Percentiles rank a stretch among this genome's conserved stretches.
Evolutionary conservation across 176 grass and related monocot genomes (phyloP).

Genomic region (Carex kokanica): DNA sequence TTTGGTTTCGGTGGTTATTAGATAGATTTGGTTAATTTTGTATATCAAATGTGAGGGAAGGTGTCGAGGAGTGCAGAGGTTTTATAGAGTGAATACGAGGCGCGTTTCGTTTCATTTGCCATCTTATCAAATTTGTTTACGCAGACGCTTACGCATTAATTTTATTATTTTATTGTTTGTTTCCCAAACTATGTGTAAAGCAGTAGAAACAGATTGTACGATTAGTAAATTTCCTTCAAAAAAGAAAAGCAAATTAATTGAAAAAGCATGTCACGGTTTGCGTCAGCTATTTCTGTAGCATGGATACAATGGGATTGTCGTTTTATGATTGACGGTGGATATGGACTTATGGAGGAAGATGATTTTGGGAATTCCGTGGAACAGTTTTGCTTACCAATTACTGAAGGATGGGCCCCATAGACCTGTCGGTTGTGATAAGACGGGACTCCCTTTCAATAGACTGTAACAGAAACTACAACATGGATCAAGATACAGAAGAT

Average conservation of each 20-base stretch:
- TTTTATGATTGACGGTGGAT: not conserved
- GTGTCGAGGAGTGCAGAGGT: too few relatives aligned
- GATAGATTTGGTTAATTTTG: too few relatives aligned
- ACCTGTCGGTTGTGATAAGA: too few relatives aligned
- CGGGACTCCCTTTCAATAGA: too few relatives aligned
- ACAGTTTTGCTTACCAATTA: not conserved
- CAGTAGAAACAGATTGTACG: not conserved
- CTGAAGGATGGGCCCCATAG: not conserved
- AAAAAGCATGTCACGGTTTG: conserved; percentile 1
- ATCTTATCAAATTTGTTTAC: too few relatives aligned
- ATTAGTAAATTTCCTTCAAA: not conserved
- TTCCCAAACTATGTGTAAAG: not conserved
- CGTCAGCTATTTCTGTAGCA: not conserved
- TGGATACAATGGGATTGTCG: not conserved
- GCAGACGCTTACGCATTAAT: not conserved
- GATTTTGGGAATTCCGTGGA: not conserved
- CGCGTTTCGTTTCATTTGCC: too few relatives aligned
- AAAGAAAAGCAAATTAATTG: not conserved
- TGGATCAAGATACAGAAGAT: too few relatives aligned
- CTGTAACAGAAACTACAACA: too few relatives aligned
- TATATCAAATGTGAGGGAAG: too few relatives aligned
- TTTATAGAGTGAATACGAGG: too few relatives aligned
- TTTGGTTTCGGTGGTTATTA: too few relatives aligned
- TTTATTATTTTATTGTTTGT: not conserved
- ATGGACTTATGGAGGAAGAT: not conserved